phyloP scores from a whole-genome alignment of 2,329 filamentous ascomycete genomes.

The Trichoderma guizhouense region DNA sequence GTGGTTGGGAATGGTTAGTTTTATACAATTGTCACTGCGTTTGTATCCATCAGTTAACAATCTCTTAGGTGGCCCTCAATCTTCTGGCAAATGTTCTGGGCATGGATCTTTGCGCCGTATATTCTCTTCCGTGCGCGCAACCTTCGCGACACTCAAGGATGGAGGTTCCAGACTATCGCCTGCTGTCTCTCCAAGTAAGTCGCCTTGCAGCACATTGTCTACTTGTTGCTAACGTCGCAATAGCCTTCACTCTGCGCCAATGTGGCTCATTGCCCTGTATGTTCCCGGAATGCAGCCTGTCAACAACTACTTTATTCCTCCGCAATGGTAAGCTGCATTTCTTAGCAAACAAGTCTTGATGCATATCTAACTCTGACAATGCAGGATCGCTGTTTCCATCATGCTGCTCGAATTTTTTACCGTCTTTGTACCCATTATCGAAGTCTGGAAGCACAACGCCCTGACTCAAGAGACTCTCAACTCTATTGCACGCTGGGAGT shows the following conservation, averaged over 20 bases:
- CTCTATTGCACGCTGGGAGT: constrained; percentile 48
- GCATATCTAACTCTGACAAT: not conserved
- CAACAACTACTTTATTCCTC: constrained; percentile 56
- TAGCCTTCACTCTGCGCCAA: constrained; percentile 61
- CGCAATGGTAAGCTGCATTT: constrained; percentile 53
- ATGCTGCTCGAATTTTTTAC: constrained; percentile 61
- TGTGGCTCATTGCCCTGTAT: constrained; percentile 63
- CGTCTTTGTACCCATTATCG: constrained; percentile 60
- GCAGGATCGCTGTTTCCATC: constrained; percentile 57
- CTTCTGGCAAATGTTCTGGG: constrained; percentile 63
- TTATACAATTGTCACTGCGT: not conserved
- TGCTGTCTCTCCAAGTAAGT: constrained; percentile 46
- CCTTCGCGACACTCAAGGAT: constrained; percentile 63
- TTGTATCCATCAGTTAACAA: not conserved
- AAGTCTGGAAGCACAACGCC: constrained; percentile 47
- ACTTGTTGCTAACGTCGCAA: not conserved
- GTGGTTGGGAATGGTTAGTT: constrained; percentile 61
- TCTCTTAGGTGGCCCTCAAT: constrained; percentile 51
- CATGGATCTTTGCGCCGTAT: constrained; percentile 58
- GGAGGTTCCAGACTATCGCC: constrained; percentile 60
- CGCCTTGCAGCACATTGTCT: not conserved
- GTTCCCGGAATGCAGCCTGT: constrained; percentile 48
- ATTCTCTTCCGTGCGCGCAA: constrained; percentile 59
- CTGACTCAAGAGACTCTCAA: constrained; percentile 48
- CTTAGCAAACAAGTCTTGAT: too few relatives aligned